Percentiles rank a stretch among this genome's conserved stretches.
Evolutionary conservation across 2,329 filamentous ascomycete genomes (phyloP).

Genomic region (Phialophora tarda): DNA sequence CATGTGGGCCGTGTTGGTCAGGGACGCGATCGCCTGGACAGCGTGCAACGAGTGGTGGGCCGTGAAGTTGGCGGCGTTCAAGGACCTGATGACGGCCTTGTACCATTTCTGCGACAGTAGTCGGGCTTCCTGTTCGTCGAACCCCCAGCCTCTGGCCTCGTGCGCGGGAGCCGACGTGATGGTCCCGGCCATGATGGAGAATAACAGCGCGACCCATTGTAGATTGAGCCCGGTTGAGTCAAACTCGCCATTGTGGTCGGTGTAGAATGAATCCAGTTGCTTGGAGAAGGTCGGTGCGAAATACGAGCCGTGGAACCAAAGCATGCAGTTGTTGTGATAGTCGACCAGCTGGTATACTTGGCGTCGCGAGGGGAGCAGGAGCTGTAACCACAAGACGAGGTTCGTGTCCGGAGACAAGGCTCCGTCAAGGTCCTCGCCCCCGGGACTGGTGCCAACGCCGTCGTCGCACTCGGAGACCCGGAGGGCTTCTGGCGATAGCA

Average conservation of each 20-base stretch:
- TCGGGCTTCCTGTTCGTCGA: slow-evolving; percentile 49
- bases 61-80: slow-evolving; percentile 54
- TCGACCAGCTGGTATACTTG: slow-evolving; percentile 42
- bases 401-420: slow-evolving; percentile 29
- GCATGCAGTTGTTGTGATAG: slow-evolving; percentile 49
- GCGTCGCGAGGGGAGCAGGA: slow-evolving; percentile 44
- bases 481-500: slow-evolving; percentile 26
- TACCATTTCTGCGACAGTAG: slow-evolving; percentile 54
- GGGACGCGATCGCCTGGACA: slow-evolving; percentile 54
- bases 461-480: slow-evolving; percentile 23
- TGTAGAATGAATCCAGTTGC: slow-evolving; percentile 49
- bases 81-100: slow-evolving; percentile 51
- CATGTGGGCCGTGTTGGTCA: slow-evolving; percentile 57
- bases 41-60: slow-evolving; percentile 50
- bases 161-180: slow-evolving; percentile 30
- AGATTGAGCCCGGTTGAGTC: slow-evolving; percentile 46
- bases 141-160: slow-evolving; percentile 52
- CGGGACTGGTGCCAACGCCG: slow-evolving; percentile 16
- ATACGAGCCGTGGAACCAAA: slow-evolving; percentile 51
- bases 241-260: slow-evolving; percentile 45
- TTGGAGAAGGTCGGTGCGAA: slow-evolving; percentile 48
- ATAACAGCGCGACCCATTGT: slow-evolving; percentile 42
- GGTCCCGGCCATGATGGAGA: slow-evolving; percentile 32
- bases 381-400: slow-evolving; percentile 45
- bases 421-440: slow-evolving; percentile 38